Evolutionary conservation across 2,329 filamentous ascomycete species (phyloP).

Genomic region (Aspergillus tanneri): DNA sequence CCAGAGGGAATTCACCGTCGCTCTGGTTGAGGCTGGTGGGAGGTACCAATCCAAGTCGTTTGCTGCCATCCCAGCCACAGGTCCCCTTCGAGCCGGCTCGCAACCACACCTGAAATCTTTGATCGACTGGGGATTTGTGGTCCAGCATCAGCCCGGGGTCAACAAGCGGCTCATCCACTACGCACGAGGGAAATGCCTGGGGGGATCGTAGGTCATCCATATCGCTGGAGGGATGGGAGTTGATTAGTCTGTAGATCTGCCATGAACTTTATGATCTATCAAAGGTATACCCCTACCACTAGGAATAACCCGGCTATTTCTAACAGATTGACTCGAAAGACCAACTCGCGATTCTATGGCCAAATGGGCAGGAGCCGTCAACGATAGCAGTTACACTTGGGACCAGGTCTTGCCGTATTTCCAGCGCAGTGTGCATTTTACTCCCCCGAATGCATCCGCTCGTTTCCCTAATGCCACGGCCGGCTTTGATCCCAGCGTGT

Average conservation of each 20-base stretch:
- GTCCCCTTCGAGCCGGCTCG: slow-evolving; percentile 21
- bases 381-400: slow-evolving; percentile 28
- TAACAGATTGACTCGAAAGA: neutral
- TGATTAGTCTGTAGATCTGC: slow-evolving; percentile 15
- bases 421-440: slow-evolving; percentile 30
- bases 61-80: slow-evolving; percentile 22
- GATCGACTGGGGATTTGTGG: slow-evolving; percentile 30
- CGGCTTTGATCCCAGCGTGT: slow-evolving; percentile 22
- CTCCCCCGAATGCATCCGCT: slow-evolving; percentile 16
- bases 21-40: slow-evolving; percentile 31
- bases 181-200: slow-evolving; percentile 17
- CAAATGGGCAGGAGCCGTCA: slow-evolving; percentile 24
- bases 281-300: slow-evolving; percentile 18
- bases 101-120: slow-evolving; percentile 16
- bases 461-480: slow-evolving; percentile 23
- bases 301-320: neutral
- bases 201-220: slow-evolving; percentile 10
- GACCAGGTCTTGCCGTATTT: slow-evolving; percentile 28
- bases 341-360: slow-evolving; percentile 18
- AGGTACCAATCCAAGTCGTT: slow-evolving; percentile 29
- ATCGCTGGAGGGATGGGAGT: neutral
- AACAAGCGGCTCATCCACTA: slow-evolving; percentile 23
- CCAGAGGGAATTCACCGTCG: slow-evolving; percentile 24
- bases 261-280: slow-evolving; percentile 27
- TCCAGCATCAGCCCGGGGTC: slow-evolving; percentile 20